Conservation (phyloP, 306 rosid genomes). For the Lotus japonicus region DNA sequence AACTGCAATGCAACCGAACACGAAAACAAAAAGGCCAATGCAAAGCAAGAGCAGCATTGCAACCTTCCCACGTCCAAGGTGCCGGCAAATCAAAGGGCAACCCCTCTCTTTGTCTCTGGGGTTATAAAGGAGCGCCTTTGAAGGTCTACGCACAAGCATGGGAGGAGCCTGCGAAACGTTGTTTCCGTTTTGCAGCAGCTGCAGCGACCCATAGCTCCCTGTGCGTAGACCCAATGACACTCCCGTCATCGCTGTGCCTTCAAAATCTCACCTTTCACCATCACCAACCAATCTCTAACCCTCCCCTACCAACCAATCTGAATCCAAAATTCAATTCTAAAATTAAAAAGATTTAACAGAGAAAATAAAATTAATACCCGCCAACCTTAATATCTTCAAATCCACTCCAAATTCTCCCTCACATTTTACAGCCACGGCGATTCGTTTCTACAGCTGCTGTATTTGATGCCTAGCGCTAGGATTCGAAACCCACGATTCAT, state of each 20-base stretch:
- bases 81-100: conserved; percentile 45
- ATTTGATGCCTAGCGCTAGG: not conserved
- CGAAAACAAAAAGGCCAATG: conserved; percentile 63
- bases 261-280: conserved; percentile 46
- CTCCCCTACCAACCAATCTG: not conserved
- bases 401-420: conserved; percentile 14
- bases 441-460: conserved; percentile 10
- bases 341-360: not conserved
- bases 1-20: conserved; percentile 57
- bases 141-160: conserved; percentile 53
- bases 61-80: conserved; percentile 58
- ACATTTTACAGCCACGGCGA: not conserved
- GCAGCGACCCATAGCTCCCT: conserved; percentile 71
- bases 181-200: conserved; percentile 57
- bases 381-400: conserved; percentile 23
- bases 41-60: conserved; percentile 74
- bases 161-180: conserved; percentile 22
- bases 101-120: conserved; percentile 79
- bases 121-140: conserved; percentile 56
- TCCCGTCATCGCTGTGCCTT: conserved; percentile 75
- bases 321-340: not conserved
- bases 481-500: conserved; percentile 18
- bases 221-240: conserved; percentile 88
- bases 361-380: not conserved
- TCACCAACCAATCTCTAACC: not conserved